Percentiles rank a stretch among this genome's conserved stretches.
phyloP scores from a whole-genome alignment of 768 basidiomycete species.

The Dictyophora rubrovolvata region DNA sequence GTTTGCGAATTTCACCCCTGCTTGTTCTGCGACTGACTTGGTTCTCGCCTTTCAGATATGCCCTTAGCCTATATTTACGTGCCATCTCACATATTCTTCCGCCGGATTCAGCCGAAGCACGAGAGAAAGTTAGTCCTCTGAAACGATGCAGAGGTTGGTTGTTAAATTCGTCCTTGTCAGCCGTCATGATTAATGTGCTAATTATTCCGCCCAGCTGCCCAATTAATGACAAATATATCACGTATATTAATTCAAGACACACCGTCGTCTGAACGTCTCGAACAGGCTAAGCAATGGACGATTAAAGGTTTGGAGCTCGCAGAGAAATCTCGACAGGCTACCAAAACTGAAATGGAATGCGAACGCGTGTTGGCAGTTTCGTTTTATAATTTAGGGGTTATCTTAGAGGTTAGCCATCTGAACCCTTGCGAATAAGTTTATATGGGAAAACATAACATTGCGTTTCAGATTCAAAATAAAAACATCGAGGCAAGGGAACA shows the following conservation, averaged over 20 bases:
- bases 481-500: slow-evolving; percentile 19
- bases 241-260: slow-evolving; percentile 29
- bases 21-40: not conserved
- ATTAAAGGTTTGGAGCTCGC: slow-evolving; percentile 34
- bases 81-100: slow-evolving; percentile 54
- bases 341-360: slow-evolving; percentile 28
- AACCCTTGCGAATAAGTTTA: not conserved
- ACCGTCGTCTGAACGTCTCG: slow-evolving; percentile 26
- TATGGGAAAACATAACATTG: slow-evolving; percentile 5
- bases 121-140: slow-evolving; percentile 21
- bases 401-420: slow-evolving; percentile 31
- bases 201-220: slow-evolving; percentile 24
- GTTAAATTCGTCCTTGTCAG: not conserved
- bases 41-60: slow-evolving; percentile 32
- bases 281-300: slow-evolving; percentile 53
- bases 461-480: slow-evolving; percentile 25
- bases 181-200: not conserved
- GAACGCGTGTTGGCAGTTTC: slow-evolving; percentile 46
- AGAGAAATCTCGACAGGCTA: slow-evolving; percentile 15
- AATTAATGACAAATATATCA: slow-evolving; percentile 40
- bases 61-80: slow-evolving; percentile 55
- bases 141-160: slow-evolving; percentile 51
- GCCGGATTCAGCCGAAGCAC: slow-evolving; percentile 16
- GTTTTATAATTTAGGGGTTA: slow-evolving; percentile 50
- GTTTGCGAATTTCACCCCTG: not conserved